These are phyloP conservation scores for Ustilago shanxiensis DNA, from an alignment of 1,284 basidiomycete species.

Conservation along the genomic window DNA sequence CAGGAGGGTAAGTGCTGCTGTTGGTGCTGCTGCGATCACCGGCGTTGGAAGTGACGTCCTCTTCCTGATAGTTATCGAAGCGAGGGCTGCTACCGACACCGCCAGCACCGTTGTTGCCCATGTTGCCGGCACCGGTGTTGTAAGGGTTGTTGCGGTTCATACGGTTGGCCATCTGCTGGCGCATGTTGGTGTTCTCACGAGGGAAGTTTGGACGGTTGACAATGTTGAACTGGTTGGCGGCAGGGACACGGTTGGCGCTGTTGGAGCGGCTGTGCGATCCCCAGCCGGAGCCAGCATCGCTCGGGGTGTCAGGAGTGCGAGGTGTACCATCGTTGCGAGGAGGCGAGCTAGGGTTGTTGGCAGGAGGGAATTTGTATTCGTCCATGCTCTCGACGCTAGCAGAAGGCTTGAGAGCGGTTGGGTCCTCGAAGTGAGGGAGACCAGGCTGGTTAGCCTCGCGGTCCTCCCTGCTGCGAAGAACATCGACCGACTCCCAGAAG, in stretches of 20 bases:
- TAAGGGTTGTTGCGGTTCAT: conserved; percentile 33
- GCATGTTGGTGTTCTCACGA: conserved; percentile 37
- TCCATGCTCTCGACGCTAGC: conserved; percentile 23
- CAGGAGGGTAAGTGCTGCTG: conserved; percentile 34
- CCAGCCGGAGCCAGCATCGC: conserved; percentile 7
- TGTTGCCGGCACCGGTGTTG: conserved; percentile 19
- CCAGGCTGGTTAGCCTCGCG: conserved; percentile 32
- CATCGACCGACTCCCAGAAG: conserved; percentile 51
- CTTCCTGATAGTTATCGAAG: conserved; percentile 24
- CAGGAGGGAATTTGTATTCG: conserved; percentile 9
- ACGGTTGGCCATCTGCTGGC: conserved; percentile 29
- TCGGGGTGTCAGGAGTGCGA: neutral
- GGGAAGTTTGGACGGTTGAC: conserved; percentile 45
- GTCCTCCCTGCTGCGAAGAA: conserved; percentile 43
- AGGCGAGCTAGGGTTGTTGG: conserved; percentile 4
- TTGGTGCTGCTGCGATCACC: conserved; percentile 14
- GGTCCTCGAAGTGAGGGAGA: conserved; percentile 36
- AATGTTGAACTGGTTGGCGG: conserved; percentile 34
- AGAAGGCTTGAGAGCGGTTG: conserved; percentile 30
- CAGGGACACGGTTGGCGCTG: conserved; percentile 29
- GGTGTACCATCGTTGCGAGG: conserved; percentile 9
- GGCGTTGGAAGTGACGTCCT: conserved; percentile 4
- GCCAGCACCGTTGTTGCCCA: conserved; percentile 6
- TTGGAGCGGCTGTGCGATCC: conserved; percentile 25
- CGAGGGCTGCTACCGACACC: conserved; percentile 37